A percentile compares a stretch with the other conserved stretches of the same genome.
Evolutionary conservation across 179 eudicot genomes (phyloP).

Genomic region (Heliamphora pulchella): DNA sequence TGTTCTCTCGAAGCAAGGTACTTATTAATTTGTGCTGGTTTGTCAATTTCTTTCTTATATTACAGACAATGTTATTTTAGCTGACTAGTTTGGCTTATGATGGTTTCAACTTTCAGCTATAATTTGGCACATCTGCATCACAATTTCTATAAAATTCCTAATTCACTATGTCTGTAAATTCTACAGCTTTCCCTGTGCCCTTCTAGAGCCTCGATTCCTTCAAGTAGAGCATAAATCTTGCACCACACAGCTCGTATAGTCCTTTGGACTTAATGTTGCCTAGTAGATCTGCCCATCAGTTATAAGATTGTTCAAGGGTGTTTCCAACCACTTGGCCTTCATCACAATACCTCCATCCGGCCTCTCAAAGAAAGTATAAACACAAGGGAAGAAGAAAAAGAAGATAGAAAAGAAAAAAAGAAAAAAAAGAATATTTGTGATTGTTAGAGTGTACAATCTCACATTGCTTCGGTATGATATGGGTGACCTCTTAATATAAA

Average conservation of each 20-base stretch:
- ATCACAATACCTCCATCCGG: neutral
- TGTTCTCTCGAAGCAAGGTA: constrained; percentile 90
- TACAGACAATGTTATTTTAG: neutral
- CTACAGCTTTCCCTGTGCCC: neutral
- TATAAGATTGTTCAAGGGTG: neutral
- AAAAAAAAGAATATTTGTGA: too few relatives aligned
- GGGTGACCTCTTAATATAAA: too few relatives aligned
- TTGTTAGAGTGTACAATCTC: too few relatives aligned
- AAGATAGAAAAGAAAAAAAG: neutral
- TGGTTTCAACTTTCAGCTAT: neutral
- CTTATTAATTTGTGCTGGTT: neutral
- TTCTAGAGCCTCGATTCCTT: neutral
- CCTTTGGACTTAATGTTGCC: neutral
- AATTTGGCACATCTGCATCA: neutral
- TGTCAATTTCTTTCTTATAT: neutral
- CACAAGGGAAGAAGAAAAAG: neutral
- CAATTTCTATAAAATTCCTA: neutral
- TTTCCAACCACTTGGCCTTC: neutral
- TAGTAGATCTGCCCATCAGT: neutral
- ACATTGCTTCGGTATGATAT: too few relatives aligned
- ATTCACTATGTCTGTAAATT: too few relatives aligned
- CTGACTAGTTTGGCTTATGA: neutral
- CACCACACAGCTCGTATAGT: neutral
- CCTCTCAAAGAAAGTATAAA: neutral
- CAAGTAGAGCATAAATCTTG: neutral